Evolutionary conservation across 148 eudicot genomes (phyloP).

Genomic region (Silene uniflora): DNA sequence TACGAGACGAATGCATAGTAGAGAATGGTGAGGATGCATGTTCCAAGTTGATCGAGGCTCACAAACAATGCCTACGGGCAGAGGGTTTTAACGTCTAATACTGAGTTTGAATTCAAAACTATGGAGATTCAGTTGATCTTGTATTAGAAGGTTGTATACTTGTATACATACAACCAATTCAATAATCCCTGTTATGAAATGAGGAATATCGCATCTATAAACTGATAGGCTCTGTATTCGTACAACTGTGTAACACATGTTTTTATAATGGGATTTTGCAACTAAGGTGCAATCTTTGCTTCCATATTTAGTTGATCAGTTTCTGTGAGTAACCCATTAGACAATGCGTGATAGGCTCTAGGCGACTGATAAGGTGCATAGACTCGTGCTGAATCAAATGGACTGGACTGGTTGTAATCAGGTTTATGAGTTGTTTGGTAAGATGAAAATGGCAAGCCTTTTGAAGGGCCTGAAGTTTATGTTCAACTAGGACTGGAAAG

Average conservation of each 20-base stretch:
- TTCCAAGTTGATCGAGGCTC: conserved; percentile 87
- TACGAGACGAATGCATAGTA: conserved; percentile 90
- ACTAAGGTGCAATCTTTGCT: conserved; percentile 4
- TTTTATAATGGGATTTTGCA: background rate
- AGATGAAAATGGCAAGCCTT: conserved; percentile 62
- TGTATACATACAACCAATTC: too few species aligned
- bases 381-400: conserved; percentile 30
- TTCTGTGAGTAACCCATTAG: background rate
- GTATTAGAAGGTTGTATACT: too few species aligned
- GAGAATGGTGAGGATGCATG: conserved; percentile 84
- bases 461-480: conserved; percentile 78
- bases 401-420: conserved; percentile 97
- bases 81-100: conserved; percentile 81
- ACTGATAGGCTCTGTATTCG: too few species aligned
- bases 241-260: too few species aligned
- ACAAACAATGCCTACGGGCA: conserved; percentile 75
- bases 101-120: too few species aligned
- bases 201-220: too few species aligned
- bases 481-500: conserved; percentile 84
- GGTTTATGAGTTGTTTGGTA: conserved; percentile 94
- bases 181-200: too few species aligned
- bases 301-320: background rate
- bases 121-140: too few species aligned
- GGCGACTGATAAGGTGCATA: too few species aligned
- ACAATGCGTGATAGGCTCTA: too few species aligned